Evolutionary conservation across 129 eudicot genomes (phyloP), one percentile per base, ranked within the genome.

Genomic region (Lactuca saligna): DNA sequence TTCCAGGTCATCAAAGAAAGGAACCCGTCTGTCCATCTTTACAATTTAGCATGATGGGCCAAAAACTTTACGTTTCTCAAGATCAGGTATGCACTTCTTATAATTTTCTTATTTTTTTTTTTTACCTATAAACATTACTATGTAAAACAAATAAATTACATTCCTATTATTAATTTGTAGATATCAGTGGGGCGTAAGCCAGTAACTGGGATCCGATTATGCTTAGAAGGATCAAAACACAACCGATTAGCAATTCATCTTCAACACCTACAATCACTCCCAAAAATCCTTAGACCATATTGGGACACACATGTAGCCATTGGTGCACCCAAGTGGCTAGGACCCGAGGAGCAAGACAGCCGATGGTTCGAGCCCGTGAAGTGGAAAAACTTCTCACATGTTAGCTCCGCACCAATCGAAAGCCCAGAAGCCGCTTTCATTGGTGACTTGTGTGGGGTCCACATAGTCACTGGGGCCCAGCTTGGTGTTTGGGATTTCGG

Each of bases 401-500:
- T 87, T 64, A 87, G 93, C 85, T 81, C 87, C 38, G 82, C 93
- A 44, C 93, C 93, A 32, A 87, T 87, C 33, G 93, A 87, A 66
- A 75, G 87, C 75, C 86, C 83, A 4, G 93, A 83, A 57, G 77
- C 82, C 68, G 77, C 82, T 68, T 87, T 87, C 41, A 80, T 80
- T 3, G 89, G 84, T 5, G 88, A 83, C 69, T 70, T 71, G 3
- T 70, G 85, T n/a, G 89, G 93, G 1, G 86, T 79, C 46, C 77
- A 78, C 69, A 37, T 83, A n/a, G 85, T 87, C 75, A 87, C 93
- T 0, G 93, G 93, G 4, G 89, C 89, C 62, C 93, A 87, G 63
- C 87, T 87, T 3, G 93, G 93, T 3, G 93, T 87, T 0, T 87
- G 93, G 93, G 89, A 87, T 81, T 87, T 87, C 72, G 93, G 89